Evolutionary conservation across 2,329 filamentous ascomycete genomes (phyloP).

Genomic region (Xylariaceae sp.): DNA sequence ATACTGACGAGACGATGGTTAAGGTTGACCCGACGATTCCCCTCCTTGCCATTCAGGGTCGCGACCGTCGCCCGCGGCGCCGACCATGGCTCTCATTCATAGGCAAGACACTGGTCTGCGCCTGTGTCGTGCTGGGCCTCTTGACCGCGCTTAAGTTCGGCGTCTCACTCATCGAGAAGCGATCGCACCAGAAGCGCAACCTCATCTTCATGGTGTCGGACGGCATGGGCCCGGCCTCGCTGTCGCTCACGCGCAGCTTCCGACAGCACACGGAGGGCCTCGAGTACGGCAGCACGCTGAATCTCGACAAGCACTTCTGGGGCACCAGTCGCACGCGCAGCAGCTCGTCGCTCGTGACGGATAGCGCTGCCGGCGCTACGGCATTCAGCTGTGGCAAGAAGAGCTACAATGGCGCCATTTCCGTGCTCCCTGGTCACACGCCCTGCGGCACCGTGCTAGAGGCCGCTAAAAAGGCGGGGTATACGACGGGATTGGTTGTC

Average conservation of each 20-base stretch:
- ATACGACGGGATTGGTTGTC: slow-evolving; percentile 88
- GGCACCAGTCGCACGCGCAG: slow-evolving; percentile 85
- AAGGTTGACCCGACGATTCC: slow-evolving; percentile 30
- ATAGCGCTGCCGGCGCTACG: slow-evolving; percentile 94
- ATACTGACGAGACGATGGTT: slow-evolving; percentile 1
- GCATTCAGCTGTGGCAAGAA: slow-evolving; percentile 91
- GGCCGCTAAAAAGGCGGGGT: slow-evolving; percentile 86
- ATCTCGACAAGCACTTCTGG: slow-evolving; percentile 83
- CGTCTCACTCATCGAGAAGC: slow-evolving; percentile 68
- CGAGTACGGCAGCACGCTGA: slow-evolving; percentile 68
- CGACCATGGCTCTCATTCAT: slow-evolving; percentile 39
- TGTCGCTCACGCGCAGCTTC: slow-evolving; percentile 81
- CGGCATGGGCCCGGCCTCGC: slow-evolving; percentile 91
- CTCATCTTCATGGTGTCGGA: slow-evolving; percentile 99
- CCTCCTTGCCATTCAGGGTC: slow-evolving; percentile 29
- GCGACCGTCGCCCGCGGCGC: slow-evolving; percentile 10
- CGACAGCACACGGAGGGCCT: slow-evolving; percentile 70
- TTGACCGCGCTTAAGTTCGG: slow-evolving; percentile 72
- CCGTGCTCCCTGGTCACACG: slow-evolving; percentile 74
- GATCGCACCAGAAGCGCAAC: slow-evolving; percentile 70
- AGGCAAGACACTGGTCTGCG: slow-evolving; percentile 69
- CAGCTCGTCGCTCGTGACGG: slow-evolving; percentile 79
- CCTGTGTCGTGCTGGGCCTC: slow-evolving; percentile 79
- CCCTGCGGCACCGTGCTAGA: slow-evolving; percentile 92
- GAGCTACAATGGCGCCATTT: slow-evolving; percentile 96